Evolutionary conservation across 1,284 basidiomycete species (phyloP), one percentile per base, ranked within the genome.

Genomic region (Lignosus rhinocerotis): DNA sequence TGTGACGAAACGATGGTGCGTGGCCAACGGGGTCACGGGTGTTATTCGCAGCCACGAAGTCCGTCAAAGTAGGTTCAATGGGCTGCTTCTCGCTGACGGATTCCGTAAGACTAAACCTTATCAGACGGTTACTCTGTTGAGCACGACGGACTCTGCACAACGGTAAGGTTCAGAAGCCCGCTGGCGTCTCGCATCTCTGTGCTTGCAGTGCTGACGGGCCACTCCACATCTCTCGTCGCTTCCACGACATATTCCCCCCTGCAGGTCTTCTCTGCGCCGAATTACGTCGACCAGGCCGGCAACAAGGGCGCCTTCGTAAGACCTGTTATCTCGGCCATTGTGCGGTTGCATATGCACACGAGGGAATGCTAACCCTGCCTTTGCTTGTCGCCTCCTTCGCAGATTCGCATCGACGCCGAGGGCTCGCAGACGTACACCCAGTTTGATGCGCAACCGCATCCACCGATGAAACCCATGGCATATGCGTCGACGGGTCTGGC

Each of bases 21-120:
- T 88, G 59, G 78, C 90, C 36, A 98, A 97, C 73, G 84, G 88
- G 42, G 81, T 98, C 48, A 91, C 93, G 32, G 93, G 93, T 4
- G 83, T 99, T 52, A 89, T 99, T 67, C 90, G 97, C 53, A 95
- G 93, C 66, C 97, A 99, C 74, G 97, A 99, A 83, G 96, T 99
- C 45, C 87, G 97, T 57, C 93, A 96, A 80, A 88, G 91, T 89
- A 66, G 56, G 81, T 63, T 17, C 10, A 58, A 44, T 52, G 39
- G 44, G 11, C 14, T 4, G 17, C 41, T 30, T 56, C 17, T 16
- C 33, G 34, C 49, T 39, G 11, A 48, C 31, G 32, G 36, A 34
- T 51, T 17, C 47, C 53, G 41, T 46, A 30, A 49, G 51, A 34
- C 39, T 44, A 10, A 52, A 19, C 19, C 12, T 53, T 41, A 56